A percentile compares a stretch with the other conserved stretches of the same genome.
Evolutionary conservation across 257 asterid genomes (phyloP).

Genomic region (Gardenia jasminoides): DNA sequence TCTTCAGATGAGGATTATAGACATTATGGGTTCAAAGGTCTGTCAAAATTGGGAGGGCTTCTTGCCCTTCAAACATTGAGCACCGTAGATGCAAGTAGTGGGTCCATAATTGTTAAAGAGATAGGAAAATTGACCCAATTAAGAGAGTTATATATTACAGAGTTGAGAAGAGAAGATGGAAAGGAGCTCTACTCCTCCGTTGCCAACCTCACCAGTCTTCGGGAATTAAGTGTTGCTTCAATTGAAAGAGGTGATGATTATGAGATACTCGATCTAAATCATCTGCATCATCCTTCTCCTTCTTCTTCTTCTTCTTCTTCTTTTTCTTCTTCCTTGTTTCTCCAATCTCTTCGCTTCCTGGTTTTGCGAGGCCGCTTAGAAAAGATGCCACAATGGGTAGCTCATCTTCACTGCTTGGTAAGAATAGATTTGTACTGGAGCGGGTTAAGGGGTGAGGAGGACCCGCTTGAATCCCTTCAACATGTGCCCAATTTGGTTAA

Average conservation of each 20-base stretch:
- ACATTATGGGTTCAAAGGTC: slow-evolving; percentile 10
- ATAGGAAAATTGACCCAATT: slow-evolving; percentile 28
- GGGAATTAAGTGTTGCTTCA: not conserved
- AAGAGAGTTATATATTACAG: slow-evolving; percentile 19
- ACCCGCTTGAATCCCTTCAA: too few species aligned
- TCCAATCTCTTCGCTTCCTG: not conserved
- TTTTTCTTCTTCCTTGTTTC: not conserved
- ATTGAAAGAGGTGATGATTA: not conserved
- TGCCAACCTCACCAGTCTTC: slow-evolving; percentile 20
- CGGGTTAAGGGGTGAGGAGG: too few species aligned
- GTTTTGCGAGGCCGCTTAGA: too few species aligned
- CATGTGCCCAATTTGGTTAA: too few species aligned
- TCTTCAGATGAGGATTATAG: not conserved
- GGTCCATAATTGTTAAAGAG: slow-evolving; percentile 16
- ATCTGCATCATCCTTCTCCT: not conserved
- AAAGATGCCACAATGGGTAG: too few species aligned
- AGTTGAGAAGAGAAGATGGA: slow-evolving; percentile 33
- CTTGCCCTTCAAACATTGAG: not conserved
- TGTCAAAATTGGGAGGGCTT: slow-evolving; percentile 15
- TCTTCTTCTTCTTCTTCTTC: not conserved
- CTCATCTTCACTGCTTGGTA: too few species aligned
- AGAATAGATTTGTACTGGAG: too few species aligned
- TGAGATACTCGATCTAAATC: slow-evolving; percentile 19
- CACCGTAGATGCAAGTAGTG: slow-evolving; percentile 7
- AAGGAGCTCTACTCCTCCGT: slow-evolving; percentile 32